Conservation (phyloP, 192 early-diverging fungal species). For the Bifiguratus adelaidae region DNA sequence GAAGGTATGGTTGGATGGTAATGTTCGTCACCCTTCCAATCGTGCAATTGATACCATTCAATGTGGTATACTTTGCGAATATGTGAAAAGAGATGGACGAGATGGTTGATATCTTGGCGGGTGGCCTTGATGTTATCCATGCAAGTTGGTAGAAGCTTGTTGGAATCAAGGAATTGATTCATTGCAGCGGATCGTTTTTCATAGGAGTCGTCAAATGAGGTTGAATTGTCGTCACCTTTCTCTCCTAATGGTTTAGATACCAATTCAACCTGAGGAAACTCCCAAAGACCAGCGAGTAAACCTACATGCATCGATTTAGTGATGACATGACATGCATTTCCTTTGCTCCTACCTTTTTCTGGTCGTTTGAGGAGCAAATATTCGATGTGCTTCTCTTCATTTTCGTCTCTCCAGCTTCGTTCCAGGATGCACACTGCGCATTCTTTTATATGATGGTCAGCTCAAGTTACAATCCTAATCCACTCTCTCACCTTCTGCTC, state of each 20-base stretch:
- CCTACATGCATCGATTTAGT: slow-evolving; percentile 13
- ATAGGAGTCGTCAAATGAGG: slow-evolving; percentile 8
- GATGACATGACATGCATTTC: background rate
- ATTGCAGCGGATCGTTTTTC: slow-evolving; percentile 7
- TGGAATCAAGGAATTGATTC: slow-evolving; percentile 1
- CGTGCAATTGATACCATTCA: slow-evolving; percentile 22
- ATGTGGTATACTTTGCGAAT: slow-evolving; percentile 43
- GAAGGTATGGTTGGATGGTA: too few species aligned
- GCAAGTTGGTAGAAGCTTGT: slow-evolving; percentile 1
- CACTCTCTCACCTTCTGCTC: slow-evolving; percentile 37
- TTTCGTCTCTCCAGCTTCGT: background rate
- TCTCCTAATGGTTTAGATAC: background rate
- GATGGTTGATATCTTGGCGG: slow-evolving; percentile 32
- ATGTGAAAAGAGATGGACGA: slow-evolving; percentile 60
- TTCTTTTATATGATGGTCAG: slow-evolving; percentile 14
- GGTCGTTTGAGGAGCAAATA: slow-evolving; percentile 48
- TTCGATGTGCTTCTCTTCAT: slow-evolving; percentile 9
- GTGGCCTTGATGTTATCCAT: background rate
- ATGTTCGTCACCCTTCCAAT: background rate
- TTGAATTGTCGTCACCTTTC: background rate
- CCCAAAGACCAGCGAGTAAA: slow-evolving; percentile 66
- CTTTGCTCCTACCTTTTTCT: slow-evolving; percentile 19
- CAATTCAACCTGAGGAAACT: slow-evolving; percentile 46
- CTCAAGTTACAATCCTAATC: background rate
- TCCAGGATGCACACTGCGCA: slow-evolving; percentile 48